Conservation (phyloP, 2,329 filamentous ascomycete species). For the Sordariomycetes sp. region DNA sequence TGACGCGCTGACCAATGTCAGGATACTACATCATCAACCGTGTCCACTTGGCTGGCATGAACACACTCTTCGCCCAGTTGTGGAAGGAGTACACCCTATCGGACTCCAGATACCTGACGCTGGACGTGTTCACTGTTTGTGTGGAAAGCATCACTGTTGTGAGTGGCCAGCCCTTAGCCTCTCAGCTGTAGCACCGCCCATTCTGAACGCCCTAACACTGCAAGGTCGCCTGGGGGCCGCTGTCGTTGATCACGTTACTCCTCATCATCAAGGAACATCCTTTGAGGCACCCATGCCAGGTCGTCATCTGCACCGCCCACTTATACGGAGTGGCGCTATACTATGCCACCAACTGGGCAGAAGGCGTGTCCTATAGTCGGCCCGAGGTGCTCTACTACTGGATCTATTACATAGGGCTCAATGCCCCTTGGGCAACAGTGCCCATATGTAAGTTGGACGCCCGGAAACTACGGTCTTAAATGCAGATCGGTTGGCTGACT, state of each 20-base stretch:
- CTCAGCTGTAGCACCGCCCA: no score
- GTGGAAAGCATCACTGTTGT: slow-evolving; percentile 78
- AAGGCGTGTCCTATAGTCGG: slow-evolving; percentile 43
- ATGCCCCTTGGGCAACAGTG: slow-evolving; percentile 50
- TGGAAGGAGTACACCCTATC: slow-evolving; percentile 91
- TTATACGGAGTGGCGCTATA: slow-evolving; percentile 56
- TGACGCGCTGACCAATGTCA: no score
- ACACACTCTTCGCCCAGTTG: slow-evolving; percentile 71
- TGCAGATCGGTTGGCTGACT: background rate
- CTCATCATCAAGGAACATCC: slow-evolving; percentile 32
- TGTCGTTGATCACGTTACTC: slow-evolving; percentile 40
- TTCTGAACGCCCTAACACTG: no score
- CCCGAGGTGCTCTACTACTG: slow-evolving; percentile 54
- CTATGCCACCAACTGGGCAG: slow-evolving; percentile 46
- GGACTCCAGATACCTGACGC: slow-evolving; percentile 78
- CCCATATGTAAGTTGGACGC: slow-evolving; percentile 44
- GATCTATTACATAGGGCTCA: slow-evolving; percentile 54
- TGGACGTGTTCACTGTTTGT: slow-evolving; percentile 76
- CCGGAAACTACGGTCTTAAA: no score
- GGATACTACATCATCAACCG: slow-evolving; percentile 72
- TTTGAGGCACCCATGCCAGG: slow-evolving; percentile 41
- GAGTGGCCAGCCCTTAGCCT: slow-evolving; percentile 19
- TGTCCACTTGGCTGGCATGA: slow-evolving; percentile 51
- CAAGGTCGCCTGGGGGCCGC: slow-evolving; percentile 48
- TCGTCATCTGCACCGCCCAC: slow-evolving; percentile 41